A percentile compares a stretch with the other conserved stretches of the same genome.
phyloP scores from a whole-genome alignment of 1,284 basidiomycete genomes.

The Phylloporus sp. region DNA sequence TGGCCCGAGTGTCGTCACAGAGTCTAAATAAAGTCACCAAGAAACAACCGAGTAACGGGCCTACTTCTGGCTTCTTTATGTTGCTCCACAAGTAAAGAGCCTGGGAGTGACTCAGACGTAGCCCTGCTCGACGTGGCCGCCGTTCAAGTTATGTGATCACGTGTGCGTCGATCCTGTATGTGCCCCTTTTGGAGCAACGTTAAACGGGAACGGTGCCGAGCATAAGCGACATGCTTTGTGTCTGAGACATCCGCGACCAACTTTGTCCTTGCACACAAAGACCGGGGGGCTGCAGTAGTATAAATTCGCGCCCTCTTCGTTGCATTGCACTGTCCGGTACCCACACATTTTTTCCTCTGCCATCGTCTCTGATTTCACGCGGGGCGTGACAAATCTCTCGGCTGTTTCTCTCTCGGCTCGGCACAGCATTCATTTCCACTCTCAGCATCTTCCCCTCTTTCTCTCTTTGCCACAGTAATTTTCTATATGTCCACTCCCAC shows the following conservation, averaged over 20 bases:
- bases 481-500: constrained; percentile 21
- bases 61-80: not conserved
- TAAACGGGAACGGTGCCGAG: not conserved
- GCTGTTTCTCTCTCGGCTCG: not conserved
- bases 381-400: constrained; percentile 19
- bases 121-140: too few relatives aligned
- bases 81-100: not conserved
- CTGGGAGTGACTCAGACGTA: too few relatives aligned
- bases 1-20: not conserved
- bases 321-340: constrained; percentile 9
- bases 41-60: too few relatives aligned
- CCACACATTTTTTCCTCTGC: constrained; percentile 1
- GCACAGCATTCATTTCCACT: constrained; percentile 20
- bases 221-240: constrained; percentile 17
- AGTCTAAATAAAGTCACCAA: not conserved
- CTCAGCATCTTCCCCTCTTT: not conserved
- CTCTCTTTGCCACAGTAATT: not conserved
- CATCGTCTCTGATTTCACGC: constrained; percentile 19
- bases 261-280: not conserved
- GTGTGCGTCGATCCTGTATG: constrained; percentile 15
- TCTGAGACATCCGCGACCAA: constrained; percentile 13
- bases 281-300: not conserved
- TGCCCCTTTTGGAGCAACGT: not conserved
- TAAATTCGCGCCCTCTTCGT: constrained; percentile 9
- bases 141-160: constrained; percentile 8